Evolutionary conservation across 345 rosid genomes (phyloP).

Genomic region (Lenwebbia sp.): DNA sequence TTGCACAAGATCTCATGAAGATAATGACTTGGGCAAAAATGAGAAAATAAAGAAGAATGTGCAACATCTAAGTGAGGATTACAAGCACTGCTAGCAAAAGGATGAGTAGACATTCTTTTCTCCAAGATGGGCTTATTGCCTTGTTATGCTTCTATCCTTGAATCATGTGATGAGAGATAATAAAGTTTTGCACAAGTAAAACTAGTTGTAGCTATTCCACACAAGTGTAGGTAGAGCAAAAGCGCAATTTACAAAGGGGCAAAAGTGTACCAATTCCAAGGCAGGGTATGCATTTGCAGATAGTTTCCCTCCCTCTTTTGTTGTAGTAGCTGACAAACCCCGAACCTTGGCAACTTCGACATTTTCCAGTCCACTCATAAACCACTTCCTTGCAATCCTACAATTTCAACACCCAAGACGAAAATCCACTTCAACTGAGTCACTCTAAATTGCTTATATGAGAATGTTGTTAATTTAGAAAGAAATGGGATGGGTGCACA

Average conservation of each 20-base stretch:
- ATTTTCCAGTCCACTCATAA: conserved; percentile 95
- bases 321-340: conserved; percentile 76
- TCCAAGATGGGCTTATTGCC: background rate
- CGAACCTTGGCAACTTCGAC: conserved; percentile 86
- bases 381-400: conserved; percentile 87
- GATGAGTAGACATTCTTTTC: background rate
- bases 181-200: background rate
- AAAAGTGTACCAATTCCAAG: conserved; percentile 60
- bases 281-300: conserved; percentile 89
- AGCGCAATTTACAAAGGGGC: background rate
- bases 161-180: background rate
- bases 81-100: background rate
- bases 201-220: background rate
- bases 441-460: background rate
- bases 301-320: conserved; percentile 73
- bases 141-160: background rate
- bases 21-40: background rate
- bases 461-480: background rate
- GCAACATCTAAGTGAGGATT: background rate
- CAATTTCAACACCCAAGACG: conserved; percentile 9
- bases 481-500: background rate
- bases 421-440: background rate
- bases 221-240: background rate
- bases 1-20: background rate
- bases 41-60: background rate